These are phyloP conservation scores for Hanseniaspora mollemarum DNA, from an alignment of 805 yeast genomes.

Conservation along the genomic window DNA sequence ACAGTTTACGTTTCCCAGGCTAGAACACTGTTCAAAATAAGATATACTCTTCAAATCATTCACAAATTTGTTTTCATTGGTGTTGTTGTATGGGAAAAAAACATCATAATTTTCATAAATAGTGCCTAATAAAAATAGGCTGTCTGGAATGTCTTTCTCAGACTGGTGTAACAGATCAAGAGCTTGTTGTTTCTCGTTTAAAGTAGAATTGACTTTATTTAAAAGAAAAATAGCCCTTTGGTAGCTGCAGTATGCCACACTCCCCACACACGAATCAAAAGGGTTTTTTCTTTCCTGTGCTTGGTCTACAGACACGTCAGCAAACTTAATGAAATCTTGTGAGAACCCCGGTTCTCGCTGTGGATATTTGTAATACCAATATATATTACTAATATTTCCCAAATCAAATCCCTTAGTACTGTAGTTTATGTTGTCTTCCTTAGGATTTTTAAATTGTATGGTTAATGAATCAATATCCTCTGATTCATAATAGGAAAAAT, in stretches of 20 bases:
- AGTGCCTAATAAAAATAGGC: conserved; percentile 8
- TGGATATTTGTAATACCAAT: conserved; percentile 1
- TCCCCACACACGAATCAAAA: background rate
- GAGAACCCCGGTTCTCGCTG: background rate
- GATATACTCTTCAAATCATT: conserved; percentile 1
- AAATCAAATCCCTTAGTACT: background rate
- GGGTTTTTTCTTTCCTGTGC: background rate
- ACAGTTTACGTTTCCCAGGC: conserved; percentile 1
- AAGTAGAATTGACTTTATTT: conserved; percentile 4
- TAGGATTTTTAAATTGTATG: background rate
- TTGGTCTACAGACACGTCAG: too few relatives aligned
- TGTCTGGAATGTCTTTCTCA: conserved; percentile 4
- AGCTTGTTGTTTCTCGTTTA: background rate
- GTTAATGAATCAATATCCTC: background rate
- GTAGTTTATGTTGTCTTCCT: background rate
- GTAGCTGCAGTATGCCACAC: background rate
- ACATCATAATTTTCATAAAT: conserved; percentile 12
- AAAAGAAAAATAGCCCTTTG: background rate
- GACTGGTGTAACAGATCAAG: background rate
- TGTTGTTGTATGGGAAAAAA: background rate
- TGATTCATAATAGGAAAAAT: background rate
- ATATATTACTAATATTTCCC: background rate
- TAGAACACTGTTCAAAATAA: conserved; percentile 6
- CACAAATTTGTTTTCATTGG: background rate
- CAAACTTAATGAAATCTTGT: background rate